A percentile compares a stretch with the other conserved stretches of the same genome.
phyloP scores from a whole-genome alignment of 352 stramenopile genomes.

The Globisporangium cystogenes region DNA sequence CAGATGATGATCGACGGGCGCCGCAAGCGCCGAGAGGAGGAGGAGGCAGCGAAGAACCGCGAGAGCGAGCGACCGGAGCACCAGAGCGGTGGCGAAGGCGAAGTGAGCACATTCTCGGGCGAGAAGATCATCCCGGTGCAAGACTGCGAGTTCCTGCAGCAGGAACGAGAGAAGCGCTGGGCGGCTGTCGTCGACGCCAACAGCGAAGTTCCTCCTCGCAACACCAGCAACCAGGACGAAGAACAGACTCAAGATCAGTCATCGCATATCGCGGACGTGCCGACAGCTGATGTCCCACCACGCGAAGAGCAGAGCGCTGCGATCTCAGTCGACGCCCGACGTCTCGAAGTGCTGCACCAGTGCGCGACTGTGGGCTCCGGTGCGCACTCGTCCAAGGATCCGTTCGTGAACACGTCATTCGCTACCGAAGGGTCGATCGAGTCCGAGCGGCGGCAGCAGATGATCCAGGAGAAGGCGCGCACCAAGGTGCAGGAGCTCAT shows the following conservation, averaged over 20 bases:
- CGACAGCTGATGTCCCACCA: background rate
- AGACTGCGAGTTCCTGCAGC: constrained; percentile 55
- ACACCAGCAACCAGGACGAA: constrained; percentile 3
- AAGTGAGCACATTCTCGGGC: constrained; percentile 64
- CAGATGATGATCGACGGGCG: constrained; percentile 79
- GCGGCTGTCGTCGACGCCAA: constrained; percentile 47
- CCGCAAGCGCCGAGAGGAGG: constrained; percentile 46
- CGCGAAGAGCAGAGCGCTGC: constrained; percentile 3
- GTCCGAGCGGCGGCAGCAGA: constrained; percentile 1
- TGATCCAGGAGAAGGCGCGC: constrained; percentile 9
- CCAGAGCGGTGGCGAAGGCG: constrained; percentile 13
- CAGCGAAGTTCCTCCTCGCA: constrained; percentile 12
- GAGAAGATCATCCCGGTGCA: constrained; percentile 61
- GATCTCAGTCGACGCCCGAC: constrained; percentile 44
- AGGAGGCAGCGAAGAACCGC: constrained; percentile 20
- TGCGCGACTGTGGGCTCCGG: constrained; percentile 57
- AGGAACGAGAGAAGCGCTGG: constrained; percentile 62
- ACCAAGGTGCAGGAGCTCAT: constrained; percentile 7
- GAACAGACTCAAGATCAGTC: background rate
- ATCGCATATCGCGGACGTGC: background rate
- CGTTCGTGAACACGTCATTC: constrained; percentile 48
- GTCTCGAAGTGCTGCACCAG: constrained; percentile 63
- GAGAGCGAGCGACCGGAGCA: constrained; percentile 11
- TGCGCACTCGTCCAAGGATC: constrained; percentile 23
- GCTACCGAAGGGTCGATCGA: constrained; percentile 9